phyloP scores from a whole-genome alignment of 768 basidiomycete species.

The Rhizopogon sp. region DNA sequence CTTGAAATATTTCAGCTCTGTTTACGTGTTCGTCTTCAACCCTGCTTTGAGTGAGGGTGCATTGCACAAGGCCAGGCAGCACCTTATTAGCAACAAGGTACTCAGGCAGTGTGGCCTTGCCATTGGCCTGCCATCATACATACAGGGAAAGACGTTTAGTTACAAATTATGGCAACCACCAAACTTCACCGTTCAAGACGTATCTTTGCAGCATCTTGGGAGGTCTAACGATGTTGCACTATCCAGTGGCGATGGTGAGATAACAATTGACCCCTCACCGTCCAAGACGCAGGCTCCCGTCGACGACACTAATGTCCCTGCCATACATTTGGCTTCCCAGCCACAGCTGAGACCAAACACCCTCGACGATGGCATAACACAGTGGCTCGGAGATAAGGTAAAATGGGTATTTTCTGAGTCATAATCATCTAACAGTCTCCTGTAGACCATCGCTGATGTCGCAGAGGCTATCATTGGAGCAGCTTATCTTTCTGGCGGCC shows the following conservation, averaged over 20 bases:
- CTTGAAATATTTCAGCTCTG: slow-evolving; percentile 72
- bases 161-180: slow-evolving; percentile 64
- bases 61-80: slow-evolving; percentile 61
- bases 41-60: slow-evolving; percentile 62
- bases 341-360: slow-evolving; percentile 32
- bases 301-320: background rate
- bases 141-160: slow-evolving; percentile 68
- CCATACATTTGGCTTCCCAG: background rate
- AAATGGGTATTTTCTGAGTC: background rate
- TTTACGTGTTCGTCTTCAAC: slow-evolving; percentile 68
- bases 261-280: background rate
- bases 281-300: background rate
- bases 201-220: background rate
- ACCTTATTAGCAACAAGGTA: slow-evolving; percentile 70
- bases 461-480: slow-evolving; percentile 83
- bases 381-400: slow-evolving; percentile 79
- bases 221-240: background rate
- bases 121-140: slow-evolving; percentile 63
- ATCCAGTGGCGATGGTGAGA: background rate
- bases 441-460: slow-evolving; percentile 77
- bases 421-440: slow-evolving; percentile 9
- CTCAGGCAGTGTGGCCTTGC: slow-evolving; percentile 51
- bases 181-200: slow-evolving; percentile 25
- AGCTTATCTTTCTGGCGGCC: slow-evolving; percentile 70
- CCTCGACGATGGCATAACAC: slow-evolving; percentile 37